Base-by-base conservation (phyloP, 2,329 filamentous ascomycete species). In the Colletotrichum filicis region DNA sequence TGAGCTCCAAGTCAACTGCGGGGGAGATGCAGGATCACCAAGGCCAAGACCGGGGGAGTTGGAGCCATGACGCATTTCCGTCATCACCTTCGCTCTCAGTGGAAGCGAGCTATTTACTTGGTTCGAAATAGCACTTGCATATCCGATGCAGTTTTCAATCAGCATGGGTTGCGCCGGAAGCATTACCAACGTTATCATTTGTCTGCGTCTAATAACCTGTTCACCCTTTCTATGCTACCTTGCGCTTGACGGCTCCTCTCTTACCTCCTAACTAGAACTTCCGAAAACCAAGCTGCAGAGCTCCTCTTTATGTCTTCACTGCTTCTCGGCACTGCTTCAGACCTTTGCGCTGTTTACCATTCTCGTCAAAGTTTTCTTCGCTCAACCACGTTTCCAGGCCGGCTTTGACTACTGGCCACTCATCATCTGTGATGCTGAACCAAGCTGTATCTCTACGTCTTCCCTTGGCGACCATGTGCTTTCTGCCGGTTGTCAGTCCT, bases 391-490 rank as follows among this genome's bases (percentile, higher is more conserved):
- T 74, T 76, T 89, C 85, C 59, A 92, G 81, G 0, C 80, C 87
- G 1, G 76, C 73, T 75, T 84, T 87, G 1, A 85, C 78, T 0
- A 68, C 63, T 2, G 83, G 82, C 91, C 91, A 93, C 71, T 93
- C 91, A 0, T 86, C 85, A 62, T 90, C 86, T 1, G 89, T 76
- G 8, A 92, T 87, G 26, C 89, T 87, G 68, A 86, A 89, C 89
- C 89, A 93, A 4, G 87, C 85, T 0, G 90, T 90, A 77, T 93
- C 91, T 56, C 91, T 81, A 65, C 82, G 86, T 26, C 85, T 81
- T 0, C 89, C 90, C 75, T 89, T 90, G 8, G 88, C 76, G 35
- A 92, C 83, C 85, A 91, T 86, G 77, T 93, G 90, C 74, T 91
- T 88, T 66, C 82, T 82, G 63, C 12, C 22, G 7, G 16, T 1